Percentiles rank a stretch among this genome's conserved stretches.
Conservation (phyloP, 164 flowering plant species). For the Tinospora cordifolia region DNA sequence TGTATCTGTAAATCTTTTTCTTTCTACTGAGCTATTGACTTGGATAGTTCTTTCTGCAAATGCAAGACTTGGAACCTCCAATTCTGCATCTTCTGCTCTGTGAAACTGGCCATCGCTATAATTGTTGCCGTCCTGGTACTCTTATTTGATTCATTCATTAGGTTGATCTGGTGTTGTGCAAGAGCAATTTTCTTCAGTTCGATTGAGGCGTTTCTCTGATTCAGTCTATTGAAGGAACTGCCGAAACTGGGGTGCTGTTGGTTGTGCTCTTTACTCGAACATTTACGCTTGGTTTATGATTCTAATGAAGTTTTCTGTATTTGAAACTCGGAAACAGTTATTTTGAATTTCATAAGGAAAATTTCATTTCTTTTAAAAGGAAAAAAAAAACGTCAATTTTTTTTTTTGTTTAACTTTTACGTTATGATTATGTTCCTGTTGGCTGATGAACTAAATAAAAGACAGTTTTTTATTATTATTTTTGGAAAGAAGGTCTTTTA, state of each 20-base stretch:
- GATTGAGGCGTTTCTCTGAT: neutral
- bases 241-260: neutral
- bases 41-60: neutral
- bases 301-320: too few relatives aligned
- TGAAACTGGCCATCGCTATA: neutral
- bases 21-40: neutral
- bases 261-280: too few relatives aligned
- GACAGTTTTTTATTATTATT: too few relatives aligned
- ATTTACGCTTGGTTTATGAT: too few relatives aligned
- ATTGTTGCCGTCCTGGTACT: neutral
- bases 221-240: neutral
- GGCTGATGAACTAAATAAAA: too few relatives aligned
- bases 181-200: neutral
- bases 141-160: neutral
- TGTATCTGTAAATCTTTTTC: conserved; percentile 1
- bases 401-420: too few relatives aligned
- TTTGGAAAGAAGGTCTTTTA: too few relatives aligned
- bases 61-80: neutral
- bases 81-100: neutral
- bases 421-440: too few relatives aligned
- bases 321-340: too few relatives aligned
- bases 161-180: neutral
- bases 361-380: too few relatives aligned
- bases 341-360: too few relatives aligned
- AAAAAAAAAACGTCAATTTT: too few relatives aligned